Percentiles rank a stretch among this genome's conserved stretches.
phyloP scores from a whole-genome alignment of 164 flowering plant genomes.

The Annona squamosa region DNA sequence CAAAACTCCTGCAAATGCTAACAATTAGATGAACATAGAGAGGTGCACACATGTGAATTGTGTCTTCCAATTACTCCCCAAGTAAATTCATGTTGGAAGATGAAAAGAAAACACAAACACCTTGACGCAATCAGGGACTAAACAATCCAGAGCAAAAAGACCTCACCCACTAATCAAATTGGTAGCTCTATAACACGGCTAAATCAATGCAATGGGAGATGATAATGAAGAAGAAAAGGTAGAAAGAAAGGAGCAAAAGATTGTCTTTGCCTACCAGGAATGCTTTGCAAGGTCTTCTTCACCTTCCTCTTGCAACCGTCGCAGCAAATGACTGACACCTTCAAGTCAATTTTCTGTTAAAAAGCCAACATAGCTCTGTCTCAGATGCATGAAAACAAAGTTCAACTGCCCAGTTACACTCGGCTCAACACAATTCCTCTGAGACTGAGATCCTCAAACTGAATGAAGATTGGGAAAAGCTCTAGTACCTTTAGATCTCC shows the following conservation, averaged over 20 bases:
- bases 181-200: not conserved
- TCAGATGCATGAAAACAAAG: constrained; percentile 1
- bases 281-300: constrained; percentile 38
- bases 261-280: constrained; percentile 32
- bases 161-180: not conserved
- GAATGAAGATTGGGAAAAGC: not conserved
- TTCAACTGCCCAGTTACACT: not conserved
- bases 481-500: constrained; percentile 18
- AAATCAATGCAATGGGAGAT: not conserved
- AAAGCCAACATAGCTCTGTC: constrained; percentile 9
- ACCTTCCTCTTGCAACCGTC: constrained; percentile 61
- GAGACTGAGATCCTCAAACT: not conserved
- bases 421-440: not conserved
- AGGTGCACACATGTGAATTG: not conserved
- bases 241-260: not conserved
- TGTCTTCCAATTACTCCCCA: not conserved
- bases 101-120: not conserved
- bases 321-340: constrained; percentile 47
- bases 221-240: not conserved
- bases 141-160: not conserved
- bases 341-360: constrained; percentile 49
- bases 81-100: constrained; percentile 2
- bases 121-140: not conserved
- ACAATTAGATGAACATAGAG: not conserved
- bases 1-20: constrained; percentile 33